Evolutionary conservation across 148 eudicot species (phyloP).

Genomic region (Chenopodium formosanum): DNA sequence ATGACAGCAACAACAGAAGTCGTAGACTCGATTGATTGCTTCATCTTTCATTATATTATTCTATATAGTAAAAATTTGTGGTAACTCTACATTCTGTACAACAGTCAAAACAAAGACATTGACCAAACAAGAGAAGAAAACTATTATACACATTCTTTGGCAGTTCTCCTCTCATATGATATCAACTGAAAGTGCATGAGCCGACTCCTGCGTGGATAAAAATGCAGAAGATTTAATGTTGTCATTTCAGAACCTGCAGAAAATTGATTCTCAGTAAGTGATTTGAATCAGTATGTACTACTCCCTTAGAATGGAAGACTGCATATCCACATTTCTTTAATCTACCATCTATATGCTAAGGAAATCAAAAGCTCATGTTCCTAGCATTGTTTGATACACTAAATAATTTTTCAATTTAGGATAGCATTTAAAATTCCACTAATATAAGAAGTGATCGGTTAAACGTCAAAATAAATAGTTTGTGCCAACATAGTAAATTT

Average conservation of each 20-base stretch:
- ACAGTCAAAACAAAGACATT: neutral
- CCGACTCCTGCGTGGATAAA: slow-evolving; percentile 2
- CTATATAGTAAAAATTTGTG: neutral
- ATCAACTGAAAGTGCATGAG: neutral
- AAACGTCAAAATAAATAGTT: too few relatives aligned
- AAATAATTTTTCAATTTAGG: too few relatives aligned
- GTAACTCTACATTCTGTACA: neutral
- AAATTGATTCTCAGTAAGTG: neutral
- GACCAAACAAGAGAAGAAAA: neutral
- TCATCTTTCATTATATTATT: neutral
- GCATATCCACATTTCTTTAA: neutral
- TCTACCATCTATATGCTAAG: neutral
- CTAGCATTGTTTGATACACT: neutral
- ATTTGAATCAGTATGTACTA: neutral
- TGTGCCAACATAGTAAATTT: too few relatives aligned
- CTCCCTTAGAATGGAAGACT: too few relatives aligned
- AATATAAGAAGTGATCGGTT: too few relatives aligned
- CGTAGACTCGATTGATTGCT: neutral
- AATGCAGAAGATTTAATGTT: neutral
- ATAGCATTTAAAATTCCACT: too few relatives aligned
- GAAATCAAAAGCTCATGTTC: neutral
- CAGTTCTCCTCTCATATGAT: neutral
- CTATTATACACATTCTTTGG: neutral
- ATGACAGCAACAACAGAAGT: neutral
- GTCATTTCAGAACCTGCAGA: neutral